Conservation (phyloP, 2,329 filamentous ascomycete species). For the Fusarium sp. region DNA sequence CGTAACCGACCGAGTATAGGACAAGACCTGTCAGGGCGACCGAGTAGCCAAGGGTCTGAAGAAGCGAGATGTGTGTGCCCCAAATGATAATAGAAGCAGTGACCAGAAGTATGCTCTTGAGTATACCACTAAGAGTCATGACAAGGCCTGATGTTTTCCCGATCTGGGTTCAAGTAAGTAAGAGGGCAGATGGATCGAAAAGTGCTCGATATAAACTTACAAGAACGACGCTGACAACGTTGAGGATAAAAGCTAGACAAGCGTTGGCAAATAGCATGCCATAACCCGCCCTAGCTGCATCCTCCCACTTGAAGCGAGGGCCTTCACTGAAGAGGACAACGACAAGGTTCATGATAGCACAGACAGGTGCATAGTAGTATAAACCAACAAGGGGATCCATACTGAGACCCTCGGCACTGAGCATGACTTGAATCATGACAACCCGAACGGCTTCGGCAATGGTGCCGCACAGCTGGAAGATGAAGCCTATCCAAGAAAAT, state of each 20-base stretch:
- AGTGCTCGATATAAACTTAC: slow-evolving; percentile 60
- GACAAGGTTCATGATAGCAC: slow-evolving; percentile 80
- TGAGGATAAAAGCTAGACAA: slow-evolving; percentile 80
- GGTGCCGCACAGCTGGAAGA: slow-evolving; percentile 78
- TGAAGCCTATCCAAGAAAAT: slow-evolving; percentile 71
- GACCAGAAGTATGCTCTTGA: slow-evolving; percentile 89
- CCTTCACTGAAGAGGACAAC: slow-evolving; percentile 76
- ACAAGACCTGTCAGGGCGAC: slow-evolving; percentile 67
- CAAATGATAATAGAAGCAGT: slow-evolving; percentile 80
- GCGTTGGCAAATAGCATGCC: slow-evolving; percentile 76
- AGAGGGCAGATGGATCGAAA: background rate
- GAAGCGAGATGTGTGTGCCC: slow-evolving; percentile 72
- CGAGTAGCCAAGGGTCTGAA: slow-evolving; percentile 81
- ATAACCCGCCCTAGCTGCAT: slow-evolving; percentile 72
- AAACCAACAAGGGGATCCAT: slow-evolving; percentile 90
- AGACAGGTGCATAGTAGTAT: slow-evolving; percentile 90
- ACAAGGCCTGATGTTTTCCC: slow-evolving; percentile 88
- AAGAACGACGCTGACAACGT: slow-evolving; percentile 85
- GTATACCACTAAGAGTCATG: slow-evolving; percentile 84
- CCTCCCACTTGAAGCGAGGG: slow-evolving; percentile 69
- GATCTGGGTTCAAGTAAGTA: slow-evolving; percentile 65
- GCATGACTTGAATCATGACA: slow-evolving; percentile 85
- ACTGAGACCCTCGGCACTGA: slow-evolving; percentile 78
- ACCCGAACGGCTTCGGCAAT: slow-evolving; percentile 82
- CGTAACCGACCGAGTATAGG: slow-evolving; percentile 58